A percentile compares a stretch with the other conserved stretches of the same genome.
Evolutionary conservation across 306 rosid species (phyloP).

Genomic region (Casuarina equisetifolia): DNA sequence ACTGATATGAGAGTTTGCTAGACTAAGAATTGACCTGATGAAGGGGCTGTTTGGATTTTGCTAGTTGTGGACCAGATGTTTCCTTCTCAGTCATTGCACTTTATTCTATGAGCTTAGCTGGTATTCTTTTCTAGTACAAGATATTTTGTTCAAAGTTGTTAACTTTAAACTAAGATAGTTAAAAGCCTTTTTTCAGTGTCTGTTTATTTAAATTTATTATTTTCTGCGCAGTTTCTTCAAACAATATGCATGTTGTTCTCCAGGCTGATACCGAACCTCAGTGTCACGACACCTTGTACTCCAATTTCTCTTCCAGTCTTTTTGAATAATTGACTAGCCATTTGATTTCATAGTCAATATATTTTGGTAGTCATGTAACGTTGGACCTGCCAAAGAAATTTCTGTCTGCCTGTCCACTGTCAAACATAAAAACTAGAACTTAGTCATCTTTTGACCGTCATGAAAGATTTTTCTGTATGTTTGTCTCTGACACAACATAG

Average conservation of each 20-base stretch:
- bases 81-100: background rate
- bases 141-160: background rate
- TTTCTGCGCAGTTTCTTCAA: background rate
- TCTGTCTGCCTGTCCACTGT: background rate
- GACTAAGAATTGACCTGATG: constrained; percentile 2
- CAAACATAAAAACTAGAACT: background rate
- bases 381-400: background rate
- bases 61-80: background rate
- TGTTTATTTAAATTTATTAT: constrained; percentile 8
- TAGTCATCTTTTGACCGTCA: background rate
- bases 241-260: background rate
- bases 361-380: background rate
- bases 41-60: constrained; percentile 8
- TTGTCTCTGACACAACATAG: background rate
- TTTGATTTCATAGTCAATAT: background rate
- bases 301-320: background rate
- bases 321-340: background rate
- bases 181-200: background rate
- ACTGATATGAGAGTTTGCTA: constrained; percentile 14
- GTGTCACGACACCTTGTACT: background rate
- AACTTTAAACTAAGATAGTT: constrained; percentile 6
- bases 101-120: constrained; percentile 9
- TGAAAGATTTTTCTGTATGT: background rate
- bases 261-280: background rate
- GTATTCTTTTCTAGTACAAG: constrained; percentile 13